Percentiles rank a stretch among this genome's conserved stretches.
Conservation (phyloP, 805 yeast species). For the Zygoascus tannicola region DNA sequence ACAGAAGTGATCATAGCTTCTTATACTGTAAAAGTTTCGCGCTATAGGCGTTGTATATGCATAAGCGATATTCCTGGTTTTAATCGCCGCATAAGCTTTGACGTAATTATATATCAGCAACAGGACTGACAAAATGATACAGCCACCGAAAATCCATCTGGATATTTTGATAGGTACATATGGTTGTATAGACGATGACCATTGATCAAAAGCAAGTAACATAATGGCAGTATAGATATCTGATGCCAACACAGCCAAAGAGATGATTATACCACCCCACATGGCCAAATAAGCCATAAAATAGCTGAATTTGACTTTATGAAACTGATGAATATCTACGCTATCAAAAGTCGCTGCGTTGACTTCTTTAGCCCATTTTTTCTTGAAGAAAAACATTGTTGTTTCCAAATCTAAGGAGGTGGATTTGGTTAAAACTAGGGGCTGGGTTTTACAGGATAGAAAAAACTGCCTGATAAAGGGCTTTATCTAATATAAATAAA, state of each 20-base stretch:
- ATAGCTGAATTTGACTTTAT: constrained; percentile 17
- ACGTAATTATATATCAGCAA: constrained; percentile 48
- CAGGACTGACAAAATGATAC: constrained; percentile 63
- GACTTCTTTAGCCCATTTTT: constrained; percentile 19
- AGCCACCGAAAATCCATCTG: constrained; percentile 70
- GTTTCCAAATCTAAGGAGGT: no score
- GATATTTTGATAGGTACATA: constrained; percentile 41
- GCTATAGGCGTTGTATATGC: constrained; percentile 63
- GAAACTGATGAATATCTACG: constrained; percentile 18
- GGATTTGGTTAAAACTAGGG: no score
- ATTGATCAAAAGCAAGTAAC: constrained; percentile 59
- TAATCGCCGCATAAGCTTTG: constrained; percentile 48
- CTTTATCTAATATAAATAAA: no score
- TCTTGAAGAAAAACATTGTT: constrained; percentile 14
- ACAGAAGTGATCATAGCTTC: constrained; percentile 59
- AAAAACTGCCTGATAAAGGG: no score
- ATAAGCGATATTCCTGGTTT: constrained; percentile 55
- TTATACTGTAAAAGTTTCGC: constrained; percentile 45
- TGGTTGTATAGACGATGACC: constrained; percentile 49
- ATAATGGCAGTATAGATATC: constrained; percentile 75
- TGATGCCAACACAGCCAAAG: constrained; percentile 44
- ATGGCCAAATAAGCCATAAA: constrained; percentile 24
- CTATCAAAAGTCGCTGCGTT: constrained; percentile 18
- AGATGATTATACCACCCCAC: constrained; percentile 39
- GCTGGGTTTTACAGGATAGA: no score